phyloP scores from a whole-genome alignment of 306 rosid species.

The Begonia peltatifolia region DNA sequence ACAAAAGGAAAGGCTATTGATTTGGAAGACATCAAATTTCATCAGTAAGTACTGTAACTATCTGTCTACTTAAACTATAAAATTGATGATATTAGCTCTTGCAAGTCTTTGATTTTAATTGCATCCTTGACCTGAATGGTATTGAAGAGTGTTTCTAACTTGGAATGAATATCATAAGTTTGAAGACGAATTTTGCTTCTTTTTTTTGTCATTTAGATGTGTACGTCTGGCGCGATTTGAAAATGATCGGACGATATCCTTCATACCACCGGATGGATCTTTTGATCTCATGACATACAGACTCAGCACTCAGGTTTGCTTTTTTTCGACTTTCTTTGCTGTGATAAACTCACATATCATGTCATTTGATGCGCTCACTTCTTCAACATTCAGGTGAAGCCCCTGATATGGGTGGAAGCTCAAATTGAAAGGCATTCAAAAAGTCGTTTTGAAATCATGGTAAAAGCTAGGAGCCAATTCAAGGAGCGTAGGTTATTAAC shows the following conservation, averaged over 20 bases:
- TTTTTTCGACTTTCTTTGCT: background rate
- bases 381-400: slow-evolving; percentile 58
- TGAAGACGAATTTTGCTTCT: background rate
- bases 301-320: slow-evolving; percentile 82
- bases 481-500: slow-evolving; percentile 85
- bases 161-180: too few relatives aligned
- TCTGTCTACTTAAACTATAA: slow-evolving; percentile 12
- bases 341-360: too few relatives aligned
- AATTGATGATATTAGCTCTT: background rate
- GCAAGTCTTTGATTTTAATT: background rate
- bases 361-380: background rate
- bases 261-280: slow-evolving; percentile 96
- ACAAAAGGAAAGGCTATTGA: slow-evolving; percentile 96
- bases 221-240: slow-evolving; percentile 99
- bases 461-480: slow-evolving; percentile 93
- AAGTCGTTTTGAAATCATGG: slow-evolving; percentile 87
- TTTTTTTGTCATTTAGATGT: slow-evolving; percentile 39
- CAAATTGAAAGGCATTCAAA: slow-evolving; percentile 92
- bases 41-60: slow-evolving; percentile 63
- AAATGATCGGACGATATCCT: slow-evolving; percentile 95
- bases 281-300: slow-evolving; percentile 99
- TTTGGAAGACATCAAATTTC: slow-evolving; percentile 98
- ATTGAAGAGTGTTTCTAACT: too few relatives aligned
- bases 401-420: slow-evolving; percentile 95
- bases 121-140: too few relatives aligned